phyloP scores from a whole-genome alignment of 169 alveolate genomes.

The Miamiensis avidus region DNA sequence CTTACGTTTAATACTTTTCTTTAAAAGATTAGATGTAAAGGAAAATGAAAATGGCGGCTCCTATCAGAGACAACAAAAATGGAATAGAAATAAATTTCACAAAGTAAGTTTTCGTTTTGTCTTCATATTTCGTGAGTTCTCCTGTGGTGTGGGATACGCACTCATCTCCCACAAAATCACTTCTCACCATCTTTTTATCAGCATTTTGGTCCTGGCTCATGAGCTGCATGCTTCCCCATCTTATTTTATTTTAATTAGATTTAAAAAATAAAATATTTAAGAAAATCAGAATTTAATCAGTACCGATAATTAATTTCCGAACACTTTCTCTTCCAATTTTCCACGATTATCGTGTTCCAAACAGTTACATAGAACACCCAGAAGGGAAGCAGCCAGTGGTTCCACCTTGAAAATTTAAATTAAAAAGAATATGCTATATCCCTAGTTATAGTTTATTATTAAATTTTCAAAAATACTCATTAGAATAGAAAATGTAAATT shows the following conservation, averaged over 20 bases:
- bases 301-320: constrained; percentile 49
- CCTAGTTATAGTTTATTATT: no score
- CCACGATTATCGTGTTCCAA: constrained; percentile 60
- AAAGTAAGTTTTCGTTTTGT: constrained; percentile 14
- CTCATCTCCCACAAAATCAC: constrained; percentile 63
- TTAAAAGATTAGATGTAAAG: constrained; percentile 25
- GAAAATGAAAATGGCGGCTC: constrained; percentile 9
- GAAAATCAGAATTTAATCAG: not conserved
- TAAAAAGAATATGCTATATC: no score
- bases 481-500: constrained; percentile 26
- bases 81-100: constrained; percentile 20
- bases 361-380: constrained; percentile 48
- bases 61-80: constrained; percentile 19
- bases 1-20: not conserved
- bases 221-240: constrained; percentile 47
- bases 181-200: constrained; percentile 36
- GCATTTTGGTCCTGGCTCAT: constrained; percentile 16
- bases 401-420: not conserved
- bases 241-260: not conserved
- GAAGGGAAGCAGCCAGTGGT: constrained; percentile 15
- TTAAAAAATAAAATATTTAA: no score
- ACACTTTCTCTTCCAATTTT: constrained; percentile 68
- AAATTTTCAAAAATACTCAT: no score
- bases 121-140: constrained; percentile 33
- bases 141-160: constrained; percentile 41